Evolutionary conservation across 139 green algal genomes (phyloP).

Genomic region (Volvox reticuliferus): DNA sequence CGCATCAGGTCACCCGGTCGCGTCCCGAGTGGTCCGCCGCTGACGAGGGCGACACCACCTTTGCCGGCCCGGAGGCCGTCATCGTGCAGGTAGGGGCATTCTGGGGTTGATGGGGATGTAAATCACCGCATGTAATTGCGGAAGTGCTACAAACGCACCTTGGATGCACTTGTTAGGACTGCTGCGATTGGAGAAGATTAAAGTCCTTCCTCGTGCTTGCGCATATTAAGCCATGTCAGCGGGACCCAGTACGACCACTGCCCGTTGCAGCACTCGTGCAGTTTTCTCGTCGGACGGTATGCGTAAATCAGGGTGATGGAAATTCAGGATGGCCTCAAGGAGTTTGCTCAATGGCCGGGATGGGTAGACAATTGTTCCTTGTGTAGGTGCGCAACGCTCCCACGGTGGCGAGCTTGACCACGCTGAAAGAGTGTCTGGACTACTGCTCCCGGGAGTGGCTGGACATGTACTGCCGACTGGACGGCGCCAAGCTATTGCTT

Average conservation of each 20-base stretch:
- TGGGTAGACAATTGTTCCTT: background rate
- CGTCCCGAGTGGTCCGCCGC: constrained; percentile 9
- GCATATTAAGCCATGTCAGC: too few relatives aligned
- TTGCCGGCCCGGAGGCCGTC: constrained; percentile 22
- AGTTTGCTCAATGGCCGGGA: too few relatives aligned
- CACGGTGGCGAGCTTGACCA: background rate
- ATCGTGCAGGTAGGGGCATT: constrained; percentile 40
- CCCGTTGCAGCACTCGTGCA: too few relatives aligned
- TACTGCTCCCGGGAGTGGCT: constrained; percentile 50
- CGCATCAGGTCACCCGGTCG: constrained; percentile 30
- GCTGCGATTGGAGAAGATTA: too few relatives aligned
- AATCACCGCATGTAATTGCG: too few relatives aligned
- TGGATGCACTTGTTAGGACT: too few relatives aligned
- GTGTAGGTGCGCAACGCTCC: constrained; percentile 35
- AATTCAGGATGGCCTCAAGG: too few relatives aligned
- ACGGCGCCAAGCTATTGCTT: constrained; percentile 34
- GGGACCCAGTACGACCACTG: too few relatives aligned
- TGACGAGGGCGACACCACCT: constrained; percentile 25
- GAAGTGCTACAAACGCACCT: too few relatives aligned
- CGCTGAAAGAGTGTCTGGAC: constrained; percentile 56
- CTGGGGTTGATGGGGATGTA: background rate
- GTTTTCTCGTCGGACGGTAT: too few relatives aligned
- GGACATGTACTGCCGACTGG: constrained; percentile 30
- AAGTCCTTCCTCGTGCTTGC: too few relatives aligned
- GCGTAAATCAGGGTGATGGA: too few relatives aligned